A percentile compares a stretch with the other conserved stretches of the same genome.
Conservation (phyloP, 768 basidiomycete genomes). For the Baorangia bicolor region DNA sequence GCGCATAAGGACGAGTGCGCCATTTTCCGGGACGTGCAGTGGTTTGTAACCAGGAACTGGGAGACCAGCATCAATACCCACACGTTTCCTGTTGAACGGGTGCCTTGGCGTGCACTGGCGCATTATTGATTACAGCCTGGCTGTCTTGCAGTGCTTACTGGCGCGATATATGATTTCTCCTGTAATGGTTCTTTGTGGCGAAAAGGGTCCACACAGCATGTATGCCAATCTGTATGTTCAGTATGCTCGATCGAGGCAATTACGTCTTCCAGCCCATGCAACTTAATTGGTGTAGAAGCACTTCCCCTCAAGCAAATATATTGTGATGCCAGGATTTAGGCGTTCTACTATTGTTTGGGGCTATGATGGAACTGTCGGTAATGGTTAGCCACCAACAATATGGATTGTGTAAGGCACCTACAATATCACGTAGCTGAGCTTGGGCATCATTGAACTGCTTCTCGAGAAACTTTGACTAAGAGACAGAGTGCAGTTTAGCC, state of each 20-base stretch:
- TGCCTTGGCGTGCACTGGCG: conserved; percentile 12
- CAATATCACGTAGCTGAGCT: conserved; percentile 81
- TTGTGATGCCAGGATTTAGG: conserved; percentile 2
- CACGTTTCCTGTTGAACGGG: conserved; percentile 20
- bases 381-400: conserved; percentile 4
- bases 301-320: conserved; percentile 4
- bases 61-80: conserved; percentile 15
- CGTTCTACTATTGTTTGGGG: conserved; percentile 23
- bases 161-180: background rate
- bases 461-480: conserved; percentile 84
- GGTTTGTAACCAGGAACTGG: conserved; percentile 31
- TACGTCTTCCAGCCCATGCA: background rate
- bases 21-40: conserved; percentile 30
- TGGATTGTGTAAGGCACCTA: conserved; percentile 34
- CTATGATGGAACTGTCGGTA: conserved; percentile 30
- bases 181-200: background rate
- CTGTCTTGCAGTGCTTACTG: background rate
- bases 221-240: background rate
- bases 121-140: conserved; percentile 7
- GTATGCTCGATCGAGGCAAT: background rate
- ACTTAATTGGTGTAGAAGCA: background rate
- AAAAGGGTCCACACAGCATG: background rate
- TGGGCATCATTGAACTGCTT: conserved; percentile 93
- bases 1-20: conserved; percentile 24
- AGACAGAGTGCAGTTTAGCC: background rate